These are phyloP conservation scores for Cyclocybe cylindracea DNA, from an alignment of 768 basidiomycete genomes.

Conservation along the genomic window DNA sequence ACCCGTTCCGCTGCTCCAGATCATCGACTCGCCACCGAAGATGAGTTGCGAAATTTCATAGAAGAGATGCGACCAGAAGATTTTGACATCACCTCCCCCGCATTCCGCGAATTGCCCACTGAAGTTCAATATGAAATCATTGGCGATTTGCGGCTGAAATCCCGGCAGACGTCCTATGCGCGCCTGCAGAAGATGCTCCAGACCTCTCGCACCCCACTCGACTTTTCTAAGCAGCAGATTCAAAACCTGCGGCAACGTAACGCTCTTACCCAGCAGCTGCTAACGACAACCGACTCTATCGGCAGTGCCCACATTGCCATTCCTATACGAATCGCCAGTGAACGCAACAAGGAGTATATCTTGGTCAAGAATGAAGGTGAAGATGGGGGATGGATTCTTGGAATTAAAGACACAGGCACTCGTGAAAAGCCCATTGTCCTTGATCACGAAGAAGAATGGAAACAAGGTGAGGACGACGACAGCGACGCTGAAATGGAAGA, in stretches of 20 bases:
- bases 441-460: constrained; percentile 57
- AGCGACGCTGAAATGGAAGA: constrained; percentile 82
- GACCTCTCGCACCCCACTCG: constrained; percentile 77
- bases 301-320: constrained; percentile 89
- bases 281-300: constrained; percentile 90
- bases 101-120: constrained; percentile 89
- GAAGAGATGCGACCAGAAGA: constrained; percentile 96
- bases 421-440: constrained; percentile 84
- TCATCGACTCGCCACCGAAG: constrained; percentile 94
- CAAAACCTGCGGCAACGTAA: constrained; percentile 88
- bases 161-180: constrained; percentile 90
- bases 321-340: constrained; percentile 92
- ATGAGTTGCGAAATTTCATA: constrained; percentile 89
- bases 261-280: constrained; percentile 86
- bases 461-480: constrained; percentile 50
- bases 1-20: constrained; percentile 70
- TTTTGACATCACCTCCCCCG: constrained; percentile 87
- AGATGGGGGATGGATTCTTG: constrained; percentile 93
- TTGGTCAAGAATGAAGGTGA: constrained; percentile 88
- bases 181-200: constrained; percentile 90
- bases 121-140: constrained; percentile 99
- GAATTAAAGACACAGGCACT: constrained; percentile 82
- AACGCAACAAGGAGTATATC: constrained; percentile 93
- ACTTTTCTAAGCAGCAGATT: constrained; percentile 97
- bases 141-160: constrained; percentile 92